Conservation (phyloP, 352 stramenopile species). For the Globisporangium orthogonon region DNA sequence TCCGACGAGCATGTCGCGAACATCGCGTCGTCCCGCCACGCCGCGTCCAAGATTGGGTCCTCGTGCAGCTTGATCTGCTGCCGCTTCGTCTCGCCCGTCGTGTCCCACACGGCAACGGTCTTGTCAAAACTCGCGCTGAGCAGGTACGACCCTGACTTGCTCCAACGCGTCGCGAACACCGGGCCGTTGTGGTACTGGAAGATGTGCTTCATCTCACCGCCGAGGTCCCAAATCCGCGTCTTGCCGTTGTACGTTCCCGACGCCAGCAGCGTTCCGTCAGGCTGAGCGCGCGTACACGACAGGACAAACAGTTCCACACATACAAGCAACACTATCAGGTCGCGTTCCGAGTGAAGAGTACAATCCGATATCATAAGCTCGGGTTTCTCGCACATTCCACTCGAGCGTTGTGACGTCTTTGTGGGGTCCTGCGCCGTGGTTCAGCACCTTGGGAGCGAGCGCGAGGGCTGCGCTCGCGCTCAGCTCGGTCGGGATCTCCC, state of each 20-base stretch:
- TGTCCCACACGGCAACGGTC: constrained; percentile 80
- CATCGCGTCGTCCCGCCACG: constrained; percentile 92
- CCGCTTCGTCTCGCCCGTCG: constrained; percentile 86
- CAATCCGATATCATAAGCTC: background rate
- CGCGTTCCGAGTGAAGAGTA: no score
- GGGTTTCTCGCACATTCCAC: constrained; percentile 80
- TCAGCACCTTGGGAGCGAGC: constrained; percentile 46
- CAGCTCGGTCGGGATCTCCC: constrained; percentile 83
- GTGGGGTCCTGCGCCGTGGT: constrained; percentile 84
- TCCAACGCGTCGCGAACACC: constrained; percentile 83
- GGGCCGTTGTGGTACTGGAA: constrained; percentile 83
- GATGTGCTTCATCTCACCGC: constrained; percentile 77
- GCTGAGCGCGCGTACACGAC: constrained; percentile 22
- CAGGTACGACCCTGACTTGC: constrained; percentile 62
- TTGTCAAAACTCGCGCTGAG: constrained; percentile 85
- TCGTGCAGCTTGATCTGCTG: constrained; percentile 93
- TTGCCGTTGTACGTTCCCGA: constrained; percentile 96
- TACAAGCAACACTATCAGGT: background rate
- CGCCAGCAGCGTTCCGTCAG: constrained; percentile 88
- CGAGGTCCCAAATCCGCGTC: constrained; percentile 67
- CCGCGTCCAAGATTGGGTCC: constrained; percentile 87
- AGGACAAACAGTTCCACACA: no score
- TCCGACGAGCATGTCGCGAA: constrained; percentile 95
- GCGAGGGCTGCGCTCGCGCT: constrained; percentile 24
- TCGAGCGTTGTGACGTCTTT: constrained; percentile 98